These are phyloP conservation scores for Tuber umbilicatum DNA, from an alignment of 495 filamentous ascomycete genomes.

Conservation along the genomic window DNA sequence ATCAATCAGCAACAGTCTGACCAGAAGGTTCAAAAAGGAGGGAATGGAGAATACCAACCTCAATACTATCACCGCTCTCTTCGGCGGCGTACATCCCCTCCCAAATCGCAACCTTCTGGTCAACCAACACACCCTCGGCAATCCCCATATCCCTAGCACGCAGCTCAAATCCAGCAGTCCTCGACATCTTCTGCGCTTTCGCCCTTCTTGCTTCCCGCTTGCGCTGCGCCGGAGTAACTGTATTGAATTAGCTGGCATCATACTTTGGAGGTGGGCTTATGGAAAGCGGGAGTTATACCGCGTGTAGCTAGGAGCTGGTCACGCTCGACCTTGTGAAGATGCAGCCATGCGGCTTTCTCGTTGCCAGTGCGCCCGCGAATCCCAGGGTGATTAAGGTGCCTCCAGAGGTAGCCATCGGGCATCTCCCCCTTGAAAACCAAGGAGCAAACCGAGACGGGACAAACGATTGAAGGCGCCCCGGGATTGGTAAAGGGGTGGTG, in stretches of 20 bases:
- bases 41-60: background rate
- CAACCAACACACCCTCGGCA: background rate
- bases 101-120: background rate
- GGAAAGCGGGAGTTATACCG: background rate
- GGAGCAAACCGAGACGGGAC: background rate
- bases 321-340: background rate
- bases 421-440: background rate
- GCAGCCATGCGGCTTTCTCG: background rate
- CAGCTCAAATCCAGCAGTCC: background rate
- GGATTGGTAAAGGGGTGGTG: background rate
- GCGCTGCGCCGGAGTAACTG: background rate
- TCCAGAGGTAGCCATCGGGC: background rate
- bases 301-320: background rate
- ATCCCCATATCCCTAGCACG: background rate
- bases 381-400: background rate
- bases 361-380: background rate
- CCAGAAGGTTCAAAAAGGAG: background rate
- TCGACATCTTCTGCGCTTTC: background rate
- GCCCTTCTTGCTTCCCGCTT: background rate
- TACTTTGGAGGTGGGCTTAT: background rate
- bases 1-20: background rate
- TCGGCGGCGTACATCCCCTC: background rate
- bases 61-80: background rate
- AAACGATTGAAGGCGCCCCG: background rate
- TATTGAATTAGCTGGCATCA: background rate